Percentiles rank a stretch among this genome's conserved stretches.
Conservation (phyloP, 768 basidiomycete genomes). For the Boletus sp. region DNA sequence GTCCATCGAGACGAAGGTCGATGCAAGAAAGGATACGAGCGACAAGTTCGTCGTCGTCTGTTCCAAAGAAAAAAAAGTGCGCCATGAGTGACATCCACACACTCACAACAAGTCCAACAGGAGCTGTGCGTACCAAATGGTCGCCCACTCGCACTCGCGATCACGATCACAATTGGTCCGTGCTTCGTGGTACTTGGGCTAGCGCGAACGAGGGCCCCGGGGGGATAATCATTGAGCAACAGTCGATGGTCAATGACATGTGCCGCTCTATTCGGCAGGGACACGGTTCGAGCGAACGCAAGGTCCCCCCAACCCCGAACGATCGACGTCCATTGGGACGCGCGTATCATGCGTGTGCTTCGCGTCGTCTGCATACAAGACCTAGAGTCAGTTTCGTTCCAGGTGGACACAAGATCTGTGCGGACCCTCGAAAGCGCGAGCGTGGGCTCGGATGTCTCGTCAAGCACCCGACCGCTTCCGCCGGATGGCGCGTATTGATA, state of each 20-base stretch:
- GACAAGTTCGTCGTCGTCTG: conserved; percentile 9
- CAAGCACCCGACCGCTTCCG: neutral
- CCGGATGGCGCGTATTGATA: neutral
- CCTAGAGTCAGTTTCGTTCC: neutral
- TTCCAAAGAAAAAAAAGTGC: neutral
- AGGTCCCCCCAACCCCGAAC: neutral
- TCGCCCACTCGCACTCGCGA: neutral
- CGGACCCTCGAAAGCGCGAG: conserved; percentile 6
- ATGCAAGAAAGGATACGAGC: conserved; percentile 9
- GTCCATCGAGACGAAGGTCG: neutral
- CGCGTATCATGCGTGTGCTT: neutral
- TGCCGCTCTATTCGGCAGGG: neutral
- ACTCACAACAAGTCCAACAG: neutral
- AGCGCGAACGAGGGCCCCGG: neutral
- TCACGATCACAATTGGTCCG: conserved; percentile 4
- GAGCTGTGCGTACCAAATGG: conserved; percentile 14
- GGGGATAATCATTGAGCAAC: neutral
- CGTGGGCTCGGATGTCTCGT: neutral
- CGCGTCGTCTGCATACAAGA: neutral
- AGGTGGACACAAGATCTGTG: neutral
- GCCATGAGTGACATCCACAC: neutral
- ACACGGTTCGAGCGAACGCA: neutral
- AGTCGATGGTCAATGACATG: conserved; percentile 2
- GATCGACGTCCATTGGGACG: conserved; percentile 1
- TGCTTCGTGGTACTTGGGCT: neutral